Evolutionary conservation across 176 grass and related monocot species (phyloP).

Genomic region (Areca catechu): DNA sequence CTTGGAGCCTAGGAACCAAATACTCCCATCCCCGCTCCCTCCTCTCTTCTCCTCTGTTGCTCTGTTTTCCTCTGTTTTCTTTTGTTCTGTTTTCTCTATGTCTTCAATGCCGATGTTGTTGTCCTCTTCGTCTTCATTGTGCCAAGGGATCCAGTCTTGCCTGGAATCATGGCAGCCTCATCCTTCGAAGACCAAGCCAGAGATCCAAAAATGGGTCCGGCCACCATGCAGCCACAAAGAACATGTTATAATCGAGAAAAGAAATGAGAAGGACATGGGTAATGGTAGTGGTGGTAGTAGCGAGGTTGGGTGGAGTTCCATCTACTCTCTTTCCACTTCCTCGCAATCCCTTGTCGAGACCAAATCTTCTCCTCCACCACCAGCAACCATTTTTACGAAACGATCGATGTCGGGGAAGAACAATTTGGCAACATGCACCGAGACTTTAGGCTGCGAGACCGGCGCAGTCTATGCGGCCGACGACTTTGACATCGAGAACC

Average conservation of each 20-base stretch:
- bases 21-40: too few relatives aligned
- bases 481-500: conserved; percentile 11
- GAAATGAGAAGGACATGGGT: not conserved
- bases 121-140: too few relatives aligned
- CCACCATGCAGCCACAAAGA: too few relatives aligned
- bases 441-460: conserved; percentile 72
- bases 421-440: conserved; percentile 62
- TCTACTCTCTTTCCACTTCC: conserved; percentile 16
- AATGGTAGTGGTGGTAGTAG: not conserved
- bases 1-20: too few relatives aligned
- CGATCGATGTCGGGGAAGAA: conserved; percentile 26
- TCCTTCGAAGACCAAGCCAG: too few relatives aligned
- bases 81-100: too few relatives aligned
- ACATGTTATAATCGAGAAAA: not conserved
- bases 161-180: too few relatives aligned
- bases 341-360: not conserved
- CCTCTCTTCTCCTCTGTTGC: too few relatives aligned
- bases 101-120: too few relatives aligned
- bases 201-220: too few relatives aligned
- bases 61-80: too few relatives aligned
- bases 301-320: conserved; percentile 12
- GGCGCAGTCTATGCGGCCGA: conserved; percentile 33
- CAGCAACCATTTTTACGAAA: conserved; percentile 2
- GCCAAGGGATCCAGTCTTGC: too few relatives aligned
- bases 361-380: not conserved